Evolutionary conservation across 2,329 filamentous ascomycete species (phyloP).

Genomic region (Chaetomium olivaceum): DNA sequence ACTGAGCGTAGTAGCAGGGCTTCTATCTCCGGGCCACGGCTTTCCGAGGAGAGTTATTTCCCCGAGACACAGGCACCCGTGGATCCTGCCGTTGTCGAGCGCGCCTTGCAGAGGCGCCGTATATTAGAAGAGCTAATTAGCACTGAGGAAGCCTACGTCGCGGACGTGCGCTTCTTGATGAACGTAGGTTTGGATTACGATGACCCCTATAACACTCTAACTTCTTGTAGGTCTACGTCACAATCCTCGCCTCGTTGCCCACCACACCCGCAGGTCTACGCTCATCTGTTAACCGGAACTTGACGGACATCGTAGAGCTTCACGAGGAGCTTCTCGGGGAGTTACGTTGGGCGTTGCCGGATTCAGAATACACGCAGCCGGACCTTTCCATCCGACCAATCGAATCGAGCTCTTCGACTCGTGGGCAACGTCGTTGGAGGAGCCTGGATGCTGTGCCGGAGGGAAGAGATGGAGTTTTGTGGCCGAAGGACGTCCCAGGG

Average conservation of each 20-base stretch:
- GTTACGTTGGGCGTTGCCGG: conserved; percentile 69
- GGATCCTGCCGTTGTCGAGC: conserved; percentile 69
- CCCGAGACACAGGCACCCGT: conserved; percentile 54
- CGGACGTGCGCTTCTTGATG: conserved; percentile 80
- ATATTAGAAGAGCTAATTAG: conserved; percentile 82
- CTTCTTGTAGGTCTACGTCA: conserved; percentile 65
- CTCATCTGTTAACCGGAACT: conserved; percentile 73
- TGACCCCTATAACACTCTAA: conserved; percentile 18
- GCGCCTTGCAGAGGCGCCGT: conserved; percentile 73
- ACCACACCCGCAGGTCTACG: conserved; percentile 64
- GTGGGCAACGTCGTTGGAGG: conserved; percentile 48
- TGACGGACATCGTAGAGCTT: conserved; percentile 76
- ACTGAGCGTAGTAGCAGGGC: conserved; percentile 64
- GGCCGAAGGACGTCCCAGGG: conserved; percentile 50
- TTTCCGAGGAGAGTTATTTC: conserved; percentile 65
- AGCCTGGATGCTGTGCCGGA: conserved; percentile 52
- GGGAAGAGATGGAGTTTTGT: conserved; percentile 41
- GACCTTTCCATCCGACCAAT: conserved; percentile 35
- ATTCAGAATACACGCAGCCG: conserved; percentile 61
- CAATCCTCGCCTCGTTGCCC: conserved; percentile 71
- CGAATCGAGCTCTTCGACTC: conserved; percentile 27
- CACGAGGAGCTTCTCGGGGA: conserved; percentile 80
- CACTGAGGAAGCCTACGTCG: conserved; percentile 87
- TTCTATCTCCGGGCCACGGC: conserved; percentile 59
- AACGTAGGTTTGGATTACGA: conserved; percentile 59